Conservation (phyloP, 139 green algal species). For the Haematococcus sp. region DNA sequence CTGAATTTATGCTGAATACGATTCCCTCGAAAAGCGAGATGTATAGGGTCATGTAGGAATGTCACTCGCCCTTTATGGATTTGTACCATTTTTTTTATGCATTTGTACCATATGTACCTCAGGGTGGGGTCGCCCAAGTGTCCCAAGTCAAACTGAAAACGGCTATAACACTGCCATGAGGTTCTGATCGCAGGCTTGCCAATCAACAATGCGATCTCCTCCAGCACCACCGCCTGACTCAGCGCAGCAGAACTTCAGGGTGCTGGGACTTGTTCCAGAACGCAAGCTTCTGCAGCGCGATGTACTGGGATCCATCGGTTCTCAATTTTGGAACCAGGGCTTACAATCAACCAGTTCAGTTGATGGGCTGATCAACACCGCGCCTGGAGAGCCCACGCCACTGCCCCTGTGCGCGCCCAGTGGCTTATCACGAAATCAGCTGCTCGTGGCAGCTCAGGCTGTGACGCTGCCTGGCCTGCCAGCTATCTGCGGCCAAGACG, state of each 20-base stretch:
- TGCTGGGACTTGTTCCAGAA: conserved; percentile 53
- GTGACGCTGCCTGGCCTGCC: conserved; percentile 56
- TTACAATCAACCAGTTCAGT: conserved; percentile 34
- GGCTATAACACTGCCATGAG: too few species aligned
- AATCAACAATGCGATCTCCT: too few species aligned
- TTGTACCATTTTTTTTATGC: too few species aligned
- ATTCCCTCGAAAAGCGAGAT: too few species aligned
- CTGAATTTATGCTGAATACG: too few species aligned
- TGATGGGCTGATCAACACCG: conserved; percentile 38
- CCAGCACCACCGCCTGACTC: too few species aligned
- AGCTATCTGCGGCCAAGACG: conserved; percentile 44
- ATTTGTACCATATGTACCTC: too few species aligned
- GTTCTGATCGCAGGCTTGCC: too few species aligned
- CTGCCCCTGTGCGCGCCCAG: conserved; percentile 45
- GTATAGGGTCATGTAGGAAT: too few species aligned
- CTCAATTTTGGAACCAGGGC: conserved; percentile 70
- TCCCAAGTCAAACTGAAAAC: too few species aligned
- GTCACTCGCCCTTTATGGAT: too few species aligned
- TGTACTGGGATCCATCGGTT: conserved; percentile 40
- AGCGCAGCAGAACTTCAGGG: neutral
- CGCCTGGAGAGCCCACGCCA: conserved; percentile 60
- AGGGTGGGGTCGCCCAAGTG: too few species aligned
- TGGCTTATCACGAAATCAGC: conserved; percentile 62
- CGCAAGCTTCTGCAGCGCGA: conserved; percentile 37
- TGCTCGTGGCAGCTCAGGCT: conserved; percentile 65